Evolutionary conservation across 2,329 filamentous ascomycete genomes (phyloP), one percentile per base, ranked within the genome.

Genomic region (Talaromyces verruculosus): DNA sequence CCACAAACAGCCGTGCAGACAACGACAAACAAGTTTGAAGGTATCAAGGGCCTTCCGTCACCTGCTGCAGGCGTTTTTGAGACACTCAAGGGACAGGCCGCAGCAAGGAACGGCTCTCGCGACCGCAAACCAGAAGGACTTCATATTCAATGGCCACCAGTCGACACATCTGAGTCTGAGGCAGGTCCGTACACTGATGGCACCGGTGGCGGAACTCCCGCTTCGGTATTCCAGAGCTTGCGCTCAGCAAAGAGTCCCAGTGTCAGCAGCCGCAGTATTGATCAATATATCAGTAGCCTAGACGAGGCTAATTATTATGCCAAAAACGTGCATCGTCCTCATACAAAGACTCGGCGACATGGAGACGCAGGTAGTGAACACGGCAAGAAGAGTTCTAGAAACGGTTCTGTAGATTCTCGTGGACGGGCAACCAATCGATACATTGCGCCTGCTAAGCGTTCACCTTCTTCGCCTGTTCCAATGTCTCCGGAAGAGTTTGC

Each of bases 401-500:
- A 91, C 19, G 76, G 78, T 11, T 92, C 91, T 0, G 86, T 89
- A 69, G 89, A 90, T 22, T 72, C 72, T 49, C 88, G 91, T 65
- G 91, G 91, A 22, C 86, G 91, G 68, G 84, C 84, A 28, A 81
- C 85, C 13, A 84, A 86, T 53, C 86, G 89, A 25, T 89, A 88
- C 69, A 92, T 90, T 68, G 90, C 88, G 73, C 87, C 90, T 19
- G 87, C 88, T 13, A 96, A 97, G 78, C 85, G 91, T 25, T 97
- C 94, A 0, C 94, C 94, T 0, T 96, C 92, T 1, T 97, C 94
- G 0, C 94, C 94, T 0, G 85, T 97, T 1, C 92, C 93, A 2
- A 97, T 97, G 93, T 96, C 93, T 2, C 93, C 93, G 0, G 92
- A 97, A 71, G 93, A 97, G 72, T 76, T 91, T 67, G 73, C 79